Evolutionary conservation across 495 filamentous ascomycete species (phyloP).

Genomic region (Penicillium herquei): DNA sequence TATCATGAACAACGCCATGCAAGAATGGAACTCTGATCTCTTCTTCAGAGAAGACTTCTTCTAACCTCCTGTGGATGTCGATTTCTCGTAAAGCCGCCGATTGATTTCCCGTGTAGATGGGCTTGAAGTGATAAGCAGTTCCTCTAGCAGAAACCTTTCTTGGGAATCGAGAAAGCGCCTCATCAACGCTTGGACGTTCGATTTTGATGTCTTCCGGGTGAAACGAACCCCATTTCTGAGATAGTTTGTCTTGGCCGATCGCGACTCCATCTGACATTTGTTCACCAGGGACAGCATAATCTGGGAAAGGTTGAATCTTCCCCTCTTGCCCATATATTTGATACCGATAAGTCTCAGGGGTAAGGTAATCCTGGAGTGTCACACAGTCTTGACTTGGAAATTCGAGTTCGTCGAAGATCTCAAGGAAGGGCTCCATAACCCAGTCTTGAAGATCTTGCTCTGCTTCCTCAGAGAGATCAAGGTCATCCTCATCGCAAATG

Average conservation of each 20-base stretch:
- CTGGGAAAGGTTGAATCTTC: background rate
- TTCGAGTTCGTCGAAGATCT: background rate
- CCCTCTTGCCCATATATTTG: background rate
- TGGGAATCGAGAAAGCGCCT: background rate
- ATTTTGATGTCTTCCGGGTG: background rate
- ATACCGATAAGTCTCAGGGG: background rate
- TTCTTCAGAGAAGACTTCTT: background rate
- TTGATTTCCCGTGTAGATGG: background rate
- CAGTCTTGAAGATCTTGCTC: background rate
- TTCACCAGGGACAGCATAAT: background rate
- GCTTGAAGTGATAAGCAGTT: background rate
- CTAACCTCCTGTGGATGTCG: background rate
- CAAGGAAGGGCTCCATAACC: background rate
- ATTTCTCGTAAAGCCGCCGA: background rate
- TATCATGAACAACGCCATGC: background rate
- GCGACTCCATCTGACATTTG: background rate
- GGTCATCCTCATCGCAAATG: slow-evolving; percentile 1
- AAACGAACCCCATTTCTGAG: background rate
- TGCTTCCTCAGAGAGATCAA: slow-evolving; percentile 9
- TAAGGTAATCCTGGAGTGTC: background rate
- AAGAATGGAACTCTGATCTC: background rate
- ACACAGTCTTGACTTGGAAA: background rate
- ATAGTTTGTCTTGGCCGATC: background rate
- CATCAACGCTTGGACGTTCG: background rate
- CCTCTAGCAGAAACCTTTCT: background rate